Percentiles rank a stretch among this genome's conserved stretches.
Conservation (phyloP, 169 alveolate species). For the Plasmodium vinckei region DNA sequence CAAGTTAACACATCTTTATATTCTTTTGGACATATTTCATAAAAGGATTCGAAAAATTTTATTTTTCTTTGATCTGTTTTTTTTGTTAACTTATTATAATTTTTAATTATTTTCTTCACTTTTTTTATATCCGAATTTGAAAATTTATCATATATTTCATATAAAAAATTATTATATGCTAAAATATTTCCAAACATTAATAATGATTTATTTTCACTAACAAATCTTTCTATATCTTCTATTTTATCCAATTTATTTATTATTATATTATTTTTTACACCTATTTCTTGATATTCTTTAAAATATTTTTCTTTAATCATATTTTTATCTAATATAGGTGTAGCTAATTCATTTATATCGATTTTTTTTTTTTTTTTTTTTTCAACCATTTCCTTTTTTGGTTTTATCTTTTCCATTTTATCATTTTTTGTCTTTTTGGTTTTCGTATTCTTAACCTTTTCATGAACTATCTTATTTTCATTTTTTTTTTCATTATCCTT, state of each 20-base stretch:
- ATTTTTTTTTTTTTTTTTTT: neutral
- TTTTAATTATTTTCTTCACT: conserved; percentile 64
- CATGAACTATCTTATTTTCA: neutral
- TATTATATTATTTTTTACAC: conserved; percentile 31
- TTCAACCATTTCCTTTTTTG: neutral
- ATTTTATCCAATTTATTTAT: conserved; percentile 22
- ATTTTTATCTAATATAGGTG: conserved; percentile 2
- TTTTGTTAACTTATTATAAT: conserved; percentile 47
- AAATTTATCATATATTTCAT: conserved; percentile 74
- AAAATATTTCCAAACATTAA: conserved; percentile 47
- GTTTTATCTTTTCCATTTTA: neutral
- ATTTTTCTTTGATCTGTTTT: conserved; percentile 44
- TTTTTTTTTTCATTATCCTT: neutral
- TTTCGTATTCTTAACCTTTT: neutral
- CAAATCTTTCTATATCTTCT: conserved; percentile 38
- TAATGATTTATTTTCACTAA: neutral
- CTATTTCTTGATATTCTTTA: conserved; percentile 47
- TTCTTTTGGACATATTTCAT: conserved; percentile 53
- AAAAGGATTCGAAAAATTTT: conserved; percentile 51
- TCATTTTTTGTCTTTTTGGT: neutral
- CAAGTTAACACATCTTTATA: conserved; percentile 57
- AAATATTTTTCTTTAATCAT: conserved; percentile 49
- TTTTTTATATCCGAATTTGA: conserved; percentile 54
- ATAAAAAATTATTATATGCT: conserved; percentile 66
- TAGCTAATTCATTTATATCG: neutral